Evolutionary conservation across 345 rosid species (phyloP).

Genomic region (Jatropha curcas): DNA sequence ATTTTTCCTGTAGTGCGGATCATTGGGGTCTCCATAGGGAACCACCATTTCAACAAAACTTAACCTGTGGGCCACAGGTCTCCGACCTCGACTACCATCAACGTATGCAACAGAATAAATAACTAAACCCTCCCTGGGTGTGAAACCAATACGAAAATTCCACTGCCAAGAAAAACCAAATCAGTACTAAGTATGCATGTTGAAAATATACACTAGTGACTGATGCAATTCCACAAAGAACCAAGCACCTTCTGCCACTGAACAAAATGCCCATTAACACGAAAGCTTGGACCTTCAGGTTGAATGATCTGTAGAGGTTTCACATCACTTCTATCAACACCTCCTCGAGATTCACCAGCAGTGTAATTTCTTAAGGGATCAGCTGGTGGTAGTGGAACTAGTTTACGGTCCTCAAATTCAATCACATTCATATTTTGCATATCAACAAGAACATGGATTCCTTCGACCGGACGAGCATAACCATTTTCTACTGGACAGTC

Average conservation of each 20-base stretch:
- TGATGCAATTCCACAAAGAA: constrained; percentile 5
- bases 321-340: constrained; percentile 93
- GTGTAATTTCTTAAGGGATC: constrained; percentile 91
- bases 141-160: constrained; percentile 95
- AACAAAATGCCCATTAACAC: constrained; percentile 75
- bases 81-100: constrained; percentile 87
- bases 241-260: constrained; percentile 87
- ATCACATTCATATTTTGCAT: constrained; percentile 90
- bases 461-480: constrained; percentile 97
- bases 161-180: constrained; percentile 55
- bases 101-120: constrained; percentile 86
- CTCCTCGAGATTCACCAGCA: constrained; percentile 90
- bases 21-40: constrained; percentile 96
- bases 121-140: constrained; percentile 84
- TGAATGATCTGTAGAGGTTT: constrained; percentile 83
- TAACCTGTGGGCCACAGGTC: constrained; percentile 87
- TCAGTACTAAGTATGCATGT: constrained; percentile 11
- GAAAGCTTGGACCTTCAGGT: constrained; percentile 97
- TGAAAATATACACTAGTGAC: constrained; percentile 5
- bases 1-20: constrained; percentile 89
- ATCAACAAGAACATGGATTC: constrained; percentile 79
- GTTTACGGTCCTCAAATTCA: constrained; percentile 87
- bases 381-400: constrained; percentile 88
- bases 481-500: constrained; percentile 97
- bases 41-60: constrained; percentile 98